These are phyloP conservation scores for Mucuna pruriens DNA, from an alignment of 306 rosid species.

Conservation along the genomic window DNA sequence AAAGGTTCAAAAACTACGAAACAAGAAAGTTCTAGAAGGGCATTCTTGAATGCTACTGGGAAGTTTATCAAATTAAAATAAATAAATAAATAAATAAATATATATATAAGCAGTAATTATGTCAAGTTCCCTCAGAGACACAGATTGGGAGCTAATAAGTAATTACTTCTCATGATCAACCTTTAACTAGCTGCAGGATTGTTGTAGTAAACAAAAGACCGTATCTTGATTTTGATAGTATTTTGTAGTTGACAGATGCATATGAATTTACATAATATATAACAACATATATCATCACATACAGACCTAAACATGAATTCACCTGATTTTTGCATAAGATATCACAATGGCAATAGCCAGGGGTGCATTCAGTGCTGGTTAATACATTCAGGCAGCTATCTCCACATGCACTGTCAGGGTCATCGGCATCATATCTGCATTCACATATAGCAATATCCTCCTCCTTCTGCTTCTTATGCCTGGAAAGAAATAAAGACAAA, in stretches of 20 bases:
- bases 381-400: slow-evolving; percentile 85
- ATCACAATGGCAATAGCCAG: slow-evolving; percentile 78
- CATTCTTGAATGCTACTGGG: not conserved
- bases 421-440: slow-evolving; percentile 57
- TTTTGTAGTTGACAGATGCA: not conserved
- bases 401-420: slow-evolving; percentile 82
- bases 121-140: slow-evolving; percentile 1
- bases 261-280: not conserved
- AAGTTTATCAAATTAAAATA: not conserved
- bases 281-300: not conserved
- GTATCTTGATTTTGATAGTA: not conserved
- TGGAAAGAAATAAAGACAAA: slow-evolving; percentile 37
- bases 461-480: slow-evolving; percentile 88
- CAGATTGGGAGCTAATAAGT: not conserved
- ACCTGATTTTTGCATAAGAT: slow-evolving; percentile 86
- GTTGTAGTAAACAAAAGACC: slow-evolving; percentile 16
- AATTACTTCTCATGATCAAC: slow-evolving; percentile 26
- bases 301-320: slow-evolving; percentile 12
- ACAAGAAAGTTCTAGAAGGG: not conserved
- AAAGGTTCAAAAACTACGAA: slow-evolving; percentile 3
- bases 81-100: not conserved
- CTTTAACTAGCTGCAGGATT: slow-evolving; percentile 15
- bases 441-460: slow-evolving; percentile 87
- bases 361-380: slow-evolving; percentile 94
- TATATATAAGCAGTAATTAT: slow-evolving; percentile 1